phyloP scores from a whole-genome alignment of 2,329 filamentous ascomycete genomes.

The Alternaria sp. region DNA sequence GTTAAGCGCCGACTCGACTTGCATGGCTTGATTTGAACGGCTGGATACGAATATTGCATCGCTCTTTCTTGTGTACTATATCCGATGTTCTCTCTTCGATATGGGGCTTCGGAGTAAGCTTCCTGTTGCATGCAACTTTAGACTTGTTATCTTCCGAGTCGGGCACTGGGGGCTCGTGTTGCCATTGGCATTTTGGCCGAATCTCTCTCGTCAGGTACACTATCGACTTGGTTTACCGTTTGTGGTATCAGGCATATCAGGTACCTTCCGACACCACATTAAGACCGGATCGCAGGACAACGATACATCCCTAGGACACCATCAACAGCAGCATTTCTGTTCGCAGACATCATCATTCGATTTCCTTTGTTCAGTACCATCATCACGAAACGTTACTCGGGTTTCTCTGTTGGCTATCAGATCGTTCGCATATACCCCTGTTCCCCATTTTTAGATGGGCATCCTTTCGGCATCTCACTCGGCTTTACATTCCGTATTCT shows the following conservation, averaged over 20 bases:
- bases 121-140: background rate
- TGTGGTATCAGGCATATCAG: conserved; percentile 6
- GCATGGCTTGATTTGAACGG: conserved; percentile 1
- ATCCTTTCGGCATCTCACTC: background rate
- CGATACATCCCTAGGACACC: background rate
- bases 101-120: conserved; percentile 5
- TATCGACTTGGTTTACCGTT: conserved; percentile 2
- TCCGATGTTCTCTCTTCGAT: conserved; percentile 2
- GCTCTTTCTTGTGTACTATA: conserved; percentile 4
- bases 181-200: background rate
- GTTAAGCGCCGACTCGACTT: conserved; percentile 8
- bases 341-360: background rate
- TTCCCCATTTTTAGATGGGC: conserved; percentile 21
- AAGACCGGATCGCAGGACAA: conserved; percentile 9
- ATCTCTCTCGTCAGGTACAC: conserved; percentile 2
- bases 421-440: conserved; percentile 37
- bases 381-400: conserved; percentile 11
- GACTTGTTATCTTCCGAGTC: background rate
- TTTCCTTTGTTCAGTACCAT: conserved; percentile 11
- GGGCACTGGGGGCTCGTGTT: conserved; percentile 1
- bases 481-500: conserved; percentile 5
- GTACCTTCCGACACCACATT: background rate
- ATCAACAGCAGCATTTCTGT: background rate
- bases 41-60: conserved; percentile 1
- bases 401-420: conserved; percentile 29